Evolutionary conservation across 2,329 filamentous ascomycete species (phyloP).

Genomic region (Ophiostoma perfectum): DNA sequence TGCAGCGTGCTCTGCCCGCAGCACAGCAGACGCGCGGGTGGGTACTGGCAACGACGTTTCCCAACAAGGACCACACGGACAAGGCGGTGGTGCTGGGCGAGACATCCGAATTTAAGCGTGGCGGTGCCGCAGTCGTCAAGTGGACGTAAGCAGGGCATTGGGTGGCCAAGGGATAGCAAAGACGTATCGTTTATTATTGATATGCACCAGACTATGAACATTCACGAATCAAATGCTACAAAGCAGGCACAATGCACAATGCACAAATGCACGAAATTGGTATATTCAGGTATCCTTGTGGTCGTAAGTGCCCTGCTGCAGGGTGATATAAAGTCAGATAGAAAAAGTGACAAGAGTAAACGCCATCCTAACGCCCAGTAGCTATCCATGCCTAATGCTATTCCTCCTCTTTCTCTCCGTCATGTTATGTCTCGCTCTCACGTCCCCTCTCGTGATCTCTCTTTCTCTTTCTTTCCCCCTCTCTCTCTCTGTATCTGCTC

Average conservation of each 20-base stretch:
- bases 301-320: constrained; percentile 7
- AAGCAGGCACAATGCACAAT: background rate
- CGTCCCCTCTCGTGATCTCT: background rate
- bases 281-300: constrained; percentile 9
- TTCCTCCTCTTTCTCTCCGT: background rate
- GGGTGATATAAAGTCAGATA: constrained; percentile 6
- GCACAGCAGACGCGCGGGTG: constrained; percentile 54
- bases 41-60: constrained; percentile 77
- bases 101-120: constrained; percentile 60
- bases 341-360: background rate
- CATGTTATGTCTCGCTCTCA: background rate
- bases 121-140: constrained; percentile 61
- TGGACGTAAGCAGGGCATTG: constrained; percentile 35
- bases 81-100: constrained; percentile 55
- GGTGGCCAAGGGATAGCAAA: too few species aligned
- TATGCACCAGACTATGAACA: too few species aligned
- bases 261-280: background rate
- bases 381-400: background rate
- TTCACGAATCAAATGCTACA: too few species aligned
- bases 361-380: background rate
- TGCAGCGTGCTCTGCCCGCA: constrained; percentile 57
- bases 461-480: too few species aligned
- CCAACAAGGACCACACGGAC: constrained; percentile 72
- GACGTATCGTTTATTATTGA: too few species aligned
- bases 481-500: background rate